A percentile compares a stretch with the other conserved stretches of the same genome.
Evolutionary conservation across 208 protist species (phyloP).

Genomic region (Herpetomonas tarakana): DNA sequence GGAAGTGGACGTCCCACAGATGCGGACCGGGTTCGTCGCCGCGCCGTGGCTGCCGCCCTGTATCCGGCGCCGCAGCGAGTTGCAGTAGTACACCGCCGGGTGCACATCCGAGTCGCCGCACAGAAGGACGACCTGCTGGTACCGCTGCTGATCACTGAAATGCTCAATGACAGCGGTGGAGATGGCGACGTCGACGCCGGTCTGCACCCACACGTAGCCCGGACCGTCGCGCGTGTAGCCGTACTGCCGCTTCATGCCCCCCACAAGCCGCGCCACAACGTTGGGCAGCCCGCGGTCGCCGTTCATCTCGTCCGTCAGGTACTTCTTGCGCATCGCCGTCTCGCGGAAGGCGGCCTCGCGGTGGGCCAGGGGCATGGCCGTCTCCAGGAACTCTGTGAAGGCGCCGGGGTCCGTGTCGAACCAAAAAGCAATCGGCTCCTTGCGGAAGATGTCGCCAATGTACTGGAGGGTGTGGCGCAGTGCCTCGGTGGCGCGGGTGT

Average conservation of each 20-base stretch:
- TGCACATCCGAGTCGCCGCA: constrained; percentile 79
- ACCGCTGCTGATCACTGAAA: constrained; percentile 59
- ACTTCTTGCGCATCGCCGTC: constrained; percentile 41
- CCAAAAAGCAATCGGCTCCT: constrained; percentile 75
- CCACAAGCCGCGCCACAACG: constrained; percentile 77
- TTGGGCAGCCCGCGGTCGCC: constrained; percentile 58
- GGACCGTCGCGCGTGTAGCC: constrained; percentile 70
- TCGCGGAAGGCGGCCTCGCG: constrained; percentile 58
- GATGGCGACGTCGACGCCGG: constrained; percentile 81
- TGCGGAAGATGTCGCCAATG: constrained; percentile 79
- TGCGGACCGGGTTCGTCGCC: constrained; percentile 50
- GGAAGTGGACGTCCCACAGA: constrained; percentile 76
- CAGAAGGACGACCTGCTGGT: constrained; percentile 81
- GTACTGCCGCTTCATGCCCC: constrained; percentile 76
- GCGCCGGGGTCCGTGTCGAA: constrained; percentile 79
- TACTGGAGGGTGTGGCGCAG: constrained; percentile 68
- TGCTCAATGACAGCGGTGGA: constrained; percentile 74
- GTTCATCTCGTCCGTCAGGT: constrained; percentile 83
- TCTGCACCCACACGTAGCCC: constrained; percentile 80
- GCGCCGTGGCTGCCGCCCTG: constrained; percentile 19
- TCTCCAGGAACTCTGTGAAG: constrained; percentile 78
- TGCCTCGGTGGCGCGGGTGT: constrained; percentile 38
- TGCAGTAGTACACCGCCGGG: constrained; percentile 79
- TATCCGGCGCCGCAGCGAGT: constrained; percentile 38
- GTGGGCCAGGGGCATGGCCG: constrained; percentile 62